These are phyloP conservation scores for Hibiscus tridactylites DNA, from an alignment of 345 rosid genomes.

Conservation along the genomic window DNA sequence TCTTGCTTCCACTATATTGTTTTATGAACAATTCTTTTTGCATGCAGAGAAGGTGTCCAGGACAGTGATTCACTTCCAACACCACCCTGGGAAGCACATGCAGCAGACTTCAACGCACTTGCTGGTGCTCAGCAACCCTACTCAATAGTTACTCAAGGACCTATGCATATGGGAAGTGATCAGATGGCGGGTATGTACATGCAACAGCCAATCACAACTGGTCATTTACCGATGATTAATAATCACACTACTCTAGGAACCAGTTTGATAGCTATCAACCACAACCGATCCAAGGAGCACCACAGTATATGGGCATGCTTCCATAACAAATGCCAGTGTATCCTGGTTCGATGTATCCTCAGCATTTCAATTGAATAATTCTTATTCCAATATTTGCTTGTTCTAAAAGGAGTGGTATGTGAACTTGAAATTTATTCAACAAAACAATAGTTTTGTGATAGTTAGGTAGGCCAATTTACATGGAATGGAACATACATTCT, in stretches of 20 bases:
- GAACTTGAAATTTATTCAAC: too few relatives aligned
- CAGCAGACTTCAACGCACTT: slow-evolving; percentile 45
- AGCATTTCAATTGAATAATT: slow-evolving; percentile 15
- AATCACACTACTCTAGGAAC: slow-evolving; percentile 22
- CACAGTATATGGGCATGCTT: slow-evolving; percentile 45
- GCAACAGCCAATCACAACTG: slow-evolving; percentile 27
- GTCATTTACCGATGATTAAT: slow-evolving; percentile 23
- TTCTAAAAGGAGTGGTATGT: too few relatives aligned
- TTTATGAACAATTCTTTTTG: slow-evolving; percentile 12
- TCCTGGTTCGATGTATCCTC: slow-evolving; percentile 32
- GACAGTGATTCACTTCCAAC: slow-evolving; percentile 60
- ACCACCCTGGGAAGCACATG: slow-evolving; percentile 95
- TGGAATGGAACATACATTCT: too few relatives aligned
- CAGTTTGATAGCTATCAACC: slow-evolving; percentile 36
- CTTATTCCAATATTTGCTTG: too few relatives aligned
- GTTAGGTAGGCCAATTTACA: too few relatives aligned
- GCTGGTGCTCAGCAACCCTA: slow-evolving; percentile 54
- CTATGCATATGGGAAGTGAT: slow-evolving; percentile 20
- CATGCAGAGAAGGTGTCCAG: slow-evolving; percentile 48
- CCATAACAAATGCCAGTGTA: slow-evolving; percentile 33
- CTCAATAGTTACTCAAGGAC: slow-evolving; percentile 41
- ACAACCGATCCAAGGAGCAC: slow-evolving; percentile 46
- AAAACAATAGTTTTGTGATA: too few relatives aligned
- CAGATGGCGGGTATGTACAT: slow-evolving; percentile 11
- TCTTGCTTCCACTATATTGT: background rate